Percentiles rank a stretch among this genome's conserved stretches.
These are phyloP conservation scores for Verticillium zaregamsianum DNA, from an alignment of 2,329 filamentous ascomycete genomes.

Conservation along the genomic window DNA sequence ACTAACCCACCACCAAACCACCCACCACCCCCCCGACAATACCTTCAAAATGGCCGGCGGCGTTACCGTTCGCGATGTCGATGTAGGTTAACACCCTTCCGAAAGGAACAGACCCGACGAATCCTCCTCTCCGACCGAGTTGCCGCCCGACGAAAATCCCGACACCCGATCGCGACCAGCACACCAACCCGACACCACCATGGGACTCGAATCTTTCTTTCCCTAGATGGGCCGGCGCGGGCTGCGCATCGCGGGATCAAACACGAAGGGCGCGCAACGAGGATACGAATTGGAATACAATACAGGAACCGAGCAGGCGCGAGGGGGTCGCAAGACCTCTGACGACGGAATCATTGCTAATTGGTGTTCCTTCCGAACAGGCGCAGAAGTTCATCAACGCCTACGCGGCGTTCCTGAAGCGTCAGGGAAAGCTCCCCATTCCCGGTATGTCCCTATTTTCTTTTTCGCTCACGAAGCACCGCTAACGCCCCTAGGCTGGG, in stretches of 20 bases:
- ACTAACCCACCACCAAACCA: conserved; percentile 21
- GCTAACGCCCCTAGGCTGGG: conserved; percentile 66
- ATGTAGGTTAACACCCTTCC: conserved; percentile 54
- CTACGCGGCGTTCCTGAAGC: conserved; percentile 88
- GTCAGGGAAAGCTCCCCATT: conserved; percentile 88
- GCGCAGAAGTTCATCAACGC: conserved; percentile 86
- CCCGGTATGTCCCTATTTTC: conserved; percentile 59
- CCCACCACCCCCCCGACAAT: conserved; percentile 24
- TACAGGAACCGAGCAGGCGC: conserved; percentile 55
- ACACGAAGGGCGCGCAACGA: not conserved
- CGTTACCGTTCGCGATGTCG: conserved; percentile 80
- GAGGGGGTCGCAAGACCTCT: conserved; percentile 71
- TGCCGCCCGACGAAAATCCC: conserved; percentile 1
- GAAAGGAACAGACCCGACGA: not conserved
- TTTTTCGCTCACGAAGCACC: too few species aligned
- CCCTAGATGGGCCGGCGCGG: not conserved
- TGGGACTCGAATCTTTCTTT: not conserved
- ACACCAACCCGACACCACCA: not conserved
- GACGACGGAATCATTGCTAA: conserved; percentile 72
- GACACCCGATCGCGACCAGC: conserved; percentile 1
- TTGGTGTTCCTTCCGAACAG: conserved; percentile 49
- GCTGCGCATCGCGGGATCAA: conserved; percentile 1
- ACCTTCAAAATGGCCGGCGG: conserved; percentile 75
- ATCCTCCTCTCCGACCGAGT: not conserved
- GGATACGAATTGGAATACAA: not conserved